Evolutionary conservation across 495 filamentous ascomycete genomes (phyloP), one percentile per base, ranked within the genome.

Genomic region (Tetracladium marchalianum): DNA sequence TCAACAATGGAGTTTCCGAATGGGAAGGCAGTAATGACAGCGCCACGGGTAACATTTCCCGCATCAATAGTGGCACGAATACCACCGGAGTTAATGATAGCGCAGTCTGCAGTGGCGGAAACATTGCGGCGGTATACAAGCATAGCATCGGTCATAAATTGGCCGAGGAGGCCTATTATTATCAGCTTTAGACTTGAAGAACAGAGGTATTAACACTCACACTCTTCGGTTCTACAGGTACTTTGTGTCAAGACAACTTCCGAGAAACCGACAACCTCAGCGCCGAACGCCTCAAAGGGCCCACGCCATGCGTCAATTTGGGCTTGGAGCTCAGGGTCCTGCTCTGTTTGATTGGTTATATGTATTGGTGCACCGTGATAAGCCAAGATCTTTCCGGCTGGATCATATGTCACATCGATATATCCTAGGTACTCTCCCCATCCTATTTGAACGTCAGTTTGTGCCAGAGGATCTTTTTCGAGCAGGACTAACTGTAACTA

Each of bases 361-460:
- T 74, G 70, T 48, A 80, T 68, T 0, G 76, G 74, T 1, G 64
- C 73, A 44, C 73, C 74, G 50, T 68, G 65, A 59, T 78, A 78
- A 7, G 58, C 60, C 12, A 76, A 59, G 22, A 78, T 65, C 51
- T 66, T 70, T 37, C 76, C 76, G 7, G 68, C 55, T 0, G 56
- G 24, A 49, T 75, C 71, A 46, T 68, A 78, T 1, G 68, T 68
- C n/a, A 77, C 68, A 48, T 76, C 71, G 40, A 78, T 77, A 51
- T 74, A 76, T 38, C 73, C 74, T 0, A 77, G 57, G 31, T 78
- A 77, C 60, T 77, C 70, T 19, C 74, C 74, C 76, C 74, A 78
- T 38, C 75, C 69, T 27, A 27, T 27, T 27, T 27, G 7, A 27
- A 27, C 3, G 22, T 27, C 7, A 27, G 7, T 27, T 27, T 27